Evolutionary conservation across 2,329 filamentous ascomycete genomes (phyloP), one percentile per base, ranked within the genome.

Genomic region (Fusarium mexicanum): DNA sequence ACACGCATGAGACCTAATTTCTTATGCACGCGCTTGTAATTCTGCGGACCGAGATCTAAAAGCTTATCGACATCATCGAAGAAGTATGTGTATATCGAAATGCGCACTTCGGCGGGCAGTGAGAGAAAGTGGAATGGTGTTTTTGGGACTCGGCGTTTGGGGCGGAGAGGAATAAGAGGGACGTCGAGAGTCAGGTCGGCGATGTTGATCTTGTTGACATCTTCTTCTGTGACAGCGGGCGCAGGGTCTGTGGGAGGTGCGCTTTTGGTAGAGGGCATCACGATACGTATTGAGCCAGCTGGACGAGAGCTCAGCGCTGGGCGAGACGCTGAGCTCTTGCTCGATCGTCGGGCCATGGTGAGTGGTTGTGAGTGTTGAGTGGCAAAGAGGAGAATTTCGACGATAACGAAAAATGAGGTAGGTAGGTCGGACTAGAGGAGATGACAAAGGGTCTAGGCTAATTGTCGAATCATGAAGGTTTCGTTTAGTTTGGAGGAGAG

Each of bases 41-140:
- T 94, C 38, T 87, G 84, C 0, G 90, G 90, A 62, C 92, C 90
- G 24, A 95, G 87, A 77, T 95, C 92, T 55, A 94, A 81, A 3
- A 91, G 87, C 24, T 83, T 79, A 31, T 88, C 86, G 33, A 82
- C 80, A 24, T 86, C 85, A 55, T 85, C 81, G 71, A 94, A 92
- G 72, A 91, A 87, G 74, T 90, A 85, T 44, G 85, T 87, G 79
- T 94, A 95, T 18, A 95, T 88, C 76, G 90, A 89, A 67, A 92
- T 84, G 13, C 93, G 91, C 37, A 95, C 81, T 79, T 95, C 93
- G 0, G 89, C 87, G 0, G 93, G 93, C 3, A 95, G 84, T 37
- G 88, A 84, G 66, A 94, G 86, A 80, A 95, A 93, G 13, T 84
- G 88, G 63, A 94, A 94, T 0, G 89, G 86, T 50, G 82, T 80